Conservation (phyloP, 805 yeast species). For the Teunomyces gatunensis region DNA sequence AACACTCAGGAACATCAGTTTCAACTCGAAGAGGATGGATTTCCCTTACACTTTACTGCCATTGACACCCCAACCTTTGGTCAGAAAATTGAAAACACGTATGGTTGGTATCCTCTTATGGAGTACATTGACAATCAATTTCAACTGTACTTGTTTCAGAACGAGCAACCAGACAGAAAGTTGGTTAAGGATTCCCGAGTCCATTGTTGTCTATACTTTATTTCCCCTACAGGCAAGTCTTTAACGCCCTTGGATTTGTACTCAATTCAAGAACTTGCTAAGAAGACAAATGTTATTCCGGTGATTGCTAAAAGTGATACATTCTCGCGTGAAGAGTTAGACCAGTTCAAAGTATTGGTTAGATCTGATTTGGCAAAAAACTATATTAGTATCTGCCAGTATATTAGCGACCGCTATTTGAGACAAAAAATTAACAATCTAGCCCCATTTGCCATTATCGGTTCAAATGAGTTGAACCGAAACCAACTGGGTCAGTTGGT, state of each 20-base stretch:
- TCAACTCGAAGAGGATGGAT: slow-evolving; percentile 17
- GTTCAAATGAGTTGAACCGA: slow-evolving; percentile 47
- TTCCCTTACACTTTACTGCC: slow-evolving; percentile 18
- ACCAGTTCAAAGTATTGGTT: slow-evolving; percentile 23
- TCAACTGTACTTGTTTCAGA: slow-evolving; percentile 63
- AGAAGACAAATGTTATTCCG: slow-evolving; percentile 38
- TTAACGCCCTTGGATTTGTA: slow-evolving; percentile 33
- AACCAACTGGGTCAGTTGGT: slow-evolving; percentile 32
- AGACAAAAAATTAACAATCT: slow-evolving; percentile 31
- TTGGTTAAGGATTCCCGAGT: slow-evolving; percentile 59
- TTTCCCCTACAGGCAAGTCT: slow-evolving; percentile 58
- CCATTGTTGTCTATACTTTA: slow-evolving; percentile 82
- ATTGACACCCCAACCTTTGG: slow-evolving; percentile 58
- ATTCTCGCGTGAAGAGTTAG: slow-evolving; percentile 24
- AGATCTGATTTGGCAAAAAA: slow-evolving; percentile 20
- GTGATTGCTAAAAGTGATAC: slow-evolving; percentile 39
- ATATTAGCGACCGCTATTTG: slow-evolving; percentile 23
- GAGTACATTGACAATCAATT: slow-evolving; percentile 81
- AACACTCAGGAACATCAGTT: slow-evolving; percentile 6
- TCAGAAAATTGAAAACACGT: slow-evolving; percentile 54
- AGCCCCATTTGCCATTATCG: slow-evolving; percentile 72
- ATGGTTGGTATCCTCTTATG: slow-evolving; percentile 44
- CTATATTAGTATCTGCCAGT: slow-evolving; percentile 31
- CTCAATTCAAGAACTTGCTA: slow-evolving; percentile 33
- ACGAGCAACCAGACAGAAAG: slow-evolving; percentile 44